These are phyloP conservation scores for Suillus americanus DNA, from an alignment of 768 basidiomycete genomes.

Conservation along the genomic window DNA sequence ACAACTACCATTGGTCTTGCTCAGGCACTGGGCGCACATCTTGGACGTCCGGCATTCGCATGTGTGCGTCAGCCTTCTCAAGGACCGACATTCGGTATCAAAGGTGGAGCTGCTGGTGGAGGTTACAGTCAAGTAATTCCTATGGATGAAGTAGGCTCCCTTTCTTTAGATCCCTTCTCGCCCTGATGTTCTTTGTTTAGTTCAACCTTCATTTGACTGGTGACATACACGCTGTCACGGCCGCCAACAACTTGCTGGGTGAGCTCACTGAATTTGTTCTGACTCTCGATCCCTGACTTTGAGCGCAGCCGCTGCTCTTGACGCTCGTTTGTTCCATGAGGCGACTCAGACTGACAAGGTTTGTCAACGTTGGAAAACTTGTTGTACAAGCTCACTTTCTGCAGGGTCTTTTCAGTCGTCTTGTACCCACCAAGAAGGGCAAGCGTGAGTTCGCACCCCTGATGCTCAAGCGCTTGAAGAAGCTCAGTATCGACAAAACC, in stretches of 20 bases:
- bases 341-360: constrained; percentile 93
- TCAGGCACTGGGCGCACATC: constrained; percentile 93
- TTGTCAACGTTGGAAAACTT: not conserved
- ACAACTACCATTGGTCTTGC: constrained; percentile 97
- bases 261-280: constrained; percentile 13
- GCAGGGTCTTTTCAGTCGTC: constrained; percentile 82
- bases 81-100: constrained; percentile 98
- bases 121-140: constrained; percentile 99
- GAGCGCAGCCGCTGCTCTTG: constrained; percentile 82
- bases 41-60: constrained; percentile 90
- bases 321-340: constrained; percentile 98
- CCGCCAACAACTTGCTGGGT: constrained; percentile 96
- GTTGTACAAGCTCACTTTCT: not conserved
- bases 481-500: constrained; percentile 93
- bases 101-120: constrained; percentile 97
- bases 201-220: constrained; percentile 97
- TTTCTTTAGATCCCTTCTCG: constrained; percentile 2
- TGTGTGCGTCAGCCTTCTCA: constrained; percentile 98
- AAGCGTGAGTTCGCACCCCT: constrained; percentile 92
- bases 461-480: constrained; percentile 94
- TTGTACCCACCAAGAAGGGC: constrained; percentile 92
- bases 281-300: not conserved
- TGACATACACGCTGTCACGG: constrained; percentile 97
- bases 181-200: constrained; percentile 34
- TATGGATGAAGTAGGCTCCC: constrained; percentile 82